Base-by-base conservation (phyloP, 345 rosid genomes). In the Salix suchowensis region DNA sequence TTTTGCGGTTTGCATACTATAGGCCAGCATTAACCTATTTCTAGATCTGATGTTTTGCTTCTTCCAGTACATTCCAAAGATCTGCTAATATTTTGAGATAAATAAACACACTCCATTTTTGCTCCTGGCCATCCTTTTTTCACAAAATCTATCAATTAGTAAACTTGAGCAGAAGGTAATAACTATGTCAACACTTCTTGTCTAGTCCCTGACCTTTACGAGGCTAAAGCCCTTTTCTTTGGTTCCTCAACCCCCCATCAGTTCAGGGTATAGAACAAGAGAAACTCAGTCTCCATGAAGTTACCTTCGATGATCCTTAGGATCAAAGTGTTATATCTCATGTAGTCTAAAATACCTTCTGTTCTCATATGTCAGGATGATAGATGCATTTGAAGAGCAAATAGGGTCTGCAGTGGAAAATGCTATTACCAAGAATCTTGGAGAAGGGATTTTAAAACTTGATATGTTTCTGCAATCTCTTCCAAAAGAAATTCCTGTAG, bases 401-500 rank as follows among this genome's bases (percentile, higher is more conserved):
- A 93, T 93, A 65, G 86, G 86, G 32, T 81, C 96, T 67, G 93
- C 94, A 72, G 98, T 96, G 60, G 98, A 96, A 87, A 90, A 75
- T 76, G 89, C 98, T 6, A 91, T 96, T 70, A 58, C 91, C 60
- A 87, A 85, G 79, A 89, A 91, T 76, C 94, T 96, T 19, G 77
- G 71, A 74, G 92, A 96, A 77, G 97, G 93, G 78, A 88, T 90
- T 70, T 77, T 86, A 74, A 88, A 90, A 72, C 96, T 96, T 75
- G 96, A 93, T 84, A 86, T 91, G 8, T 85, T 89, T 80, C 83
- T 96, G 62, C 91, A 88, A 74, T 72, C 82, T 79, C 92, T 96
- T 84, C 99, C 99, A 19, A 93, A 91, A 81, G 97, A 90, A 82
- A 88, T 96, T 76, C 92, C 91, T 3, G 92, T 96, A 60, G 99